Conservation (phyloP, 768 basidiomycete species). For the Mycena maculata region DNA sequence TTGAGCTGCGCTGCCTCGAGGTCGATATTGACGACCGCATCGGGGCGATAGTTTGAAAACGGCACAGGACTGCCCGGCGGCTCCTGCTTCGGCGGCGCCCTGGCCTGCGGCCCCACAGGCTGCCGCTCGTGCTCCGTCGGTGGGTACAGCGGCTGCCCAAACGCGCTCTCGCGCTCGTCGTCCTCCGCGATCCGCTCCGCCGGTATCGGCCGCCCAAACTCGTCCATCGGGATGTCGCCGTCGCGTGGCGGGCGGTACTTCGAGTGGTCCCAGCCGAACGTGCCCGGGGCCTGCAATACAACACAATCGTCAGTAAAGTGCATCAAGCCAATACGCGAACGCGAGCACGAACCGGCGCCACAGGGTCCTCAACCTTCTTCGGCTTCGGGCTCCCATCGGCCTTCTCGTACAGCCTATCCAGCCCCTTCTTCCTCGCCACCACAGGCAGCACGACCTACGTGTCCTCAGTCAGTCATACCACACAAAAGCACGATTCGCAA, state of each 20-base stretch:
- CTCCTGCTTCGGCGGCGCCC: constrained; percentile 39
- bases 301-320: background rate
- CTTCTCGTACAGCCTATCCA: constrained; percentile 76
- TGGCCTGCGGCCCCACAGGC: constrained; percentile 33
- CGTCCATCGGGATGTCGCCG: constrained; percentile 70
- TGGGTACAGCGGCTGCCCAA: constrained; percentile 28
- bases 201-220: constrained; percentile 71
- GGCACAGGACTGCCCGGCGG: constrained; percentile 68
- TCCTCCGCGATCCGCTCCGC: constrained; percentile 33
- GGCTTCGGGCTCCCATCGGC: constrained; percentile 76
- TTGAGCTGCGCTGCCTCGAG: constrained; percentile 46
- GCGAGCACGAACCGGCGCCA: constrained; percentile 67
- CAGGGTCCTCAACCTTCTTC: constrained; percentile 51
- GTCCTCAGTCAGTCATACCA: constrained; percentile 20
- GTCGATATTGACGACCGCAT: constrained; percentile 27
- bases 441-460: constrained; percentile 83
- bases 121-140: constrained; percentile 39
- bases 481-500: constrained; percentile 28
- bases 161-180: constrained; percentile 30
- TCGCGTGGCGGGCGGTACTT: constrained; percentile 69
- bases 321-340: background rate
- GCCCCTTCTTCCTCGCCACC: constrained; percentile 84
- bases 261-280: constrained; percentile 80
- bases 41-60: constrained; percentile 65
- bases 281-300: constrained; percentile 75